These are phyloP conservation scores for Ceratocystis ficicola DNA, from an alignment of 2,329 filamentous ascomycete genomes.

Conservation along the genomic window DNA sequence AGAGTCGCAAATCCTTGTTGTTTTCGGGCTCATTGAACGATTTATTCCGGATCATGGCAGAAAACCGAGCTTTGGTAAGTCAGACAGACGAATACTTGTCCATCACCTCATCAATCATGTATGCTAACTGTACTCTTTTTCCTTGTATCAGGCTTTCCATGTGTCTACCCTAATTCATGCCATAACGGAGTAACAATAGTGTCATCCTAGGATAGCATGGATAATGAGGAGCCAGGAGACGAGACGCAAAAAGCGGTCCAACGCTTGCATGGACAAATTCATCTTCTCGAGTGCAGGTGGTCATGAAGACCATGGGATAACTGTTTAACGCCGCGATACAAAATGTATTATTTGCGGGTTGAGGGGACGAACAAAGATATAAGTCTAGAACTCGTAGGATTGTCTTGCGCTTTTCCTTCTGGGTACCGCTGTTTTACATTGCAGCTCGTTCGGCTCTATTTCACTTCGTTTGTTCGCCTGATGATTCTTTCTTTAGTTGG, in stretches of 20 bases:
- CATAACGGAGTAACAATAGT: constrained; percentile 26
- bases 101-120: background rate
- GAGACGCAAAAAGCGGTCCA: background rate
- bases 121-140: constrained; percentile 12
- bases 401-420: background rate
- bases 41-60: constrained; percentile 56
- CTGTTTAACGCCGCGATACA: background rate
- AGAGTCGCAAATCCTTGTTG: constrained; percentile 46
- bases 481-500: background rate
- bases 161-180: constrained; percentile 33
- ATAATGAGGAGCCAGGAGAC: background rate
- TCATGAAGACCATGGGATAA: background rate
- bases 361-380: background rate
- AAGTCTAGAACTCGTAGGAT: background rate
- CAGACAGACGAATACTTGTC: constrained; percentile 10
- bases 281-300: background rate
- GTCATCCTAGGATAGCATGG: background rate
- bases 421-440: background rate
- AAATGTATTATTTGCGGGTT: background rate
- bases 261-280: background rate
- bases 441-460: too few species aligned
- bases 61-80: constrained; percentile 51
- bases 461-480: background rate
- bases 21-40: constrained; percentile 55
- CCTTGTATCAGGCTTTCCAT: constrained; percentile 30